Percentiles rank a stretch among this genome's conserved stretches.
These are phyloP conservation scores for Orbilia quercus DNA, from an alignment of 2,329 filamentous ascomycete genomes.

Conservation along the genomic window DNA sequence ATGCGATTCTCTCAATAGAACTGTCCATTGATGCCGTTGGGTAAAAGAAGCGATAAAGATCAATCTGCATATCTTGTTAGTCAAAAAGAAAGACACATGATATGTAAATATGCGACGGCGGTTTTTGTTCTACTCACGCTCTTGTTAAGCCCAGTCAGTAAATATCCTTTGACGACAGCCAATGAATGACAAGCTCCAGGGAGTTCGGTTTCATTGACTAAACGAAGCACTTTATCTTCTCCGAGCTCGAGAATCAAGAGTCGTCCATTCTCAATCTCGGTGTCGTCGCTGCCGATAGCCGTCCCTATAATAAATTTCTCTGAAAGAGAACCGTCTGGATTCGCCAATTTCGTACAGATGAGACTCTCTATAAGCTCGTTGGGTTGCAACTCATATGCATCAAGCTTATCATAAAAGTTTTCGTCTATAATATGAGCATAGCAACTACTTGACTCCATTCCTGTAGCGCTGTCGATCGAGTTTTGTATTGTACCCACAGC, in stretches of 20 bases:
- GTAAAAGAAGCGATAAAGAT: slow-evolving; percentile 57
- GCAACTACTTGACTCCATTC: slow-evolving; percentile 79
- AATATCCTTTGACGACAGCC: slow-evolving; percentile 77
- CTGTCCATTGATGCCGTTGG: slow-evolving; percentile 25
- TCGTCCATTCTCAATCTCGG: slow-evolving; percentile 74
- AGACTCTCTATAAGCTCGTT: slow-evolving; percentile 87
- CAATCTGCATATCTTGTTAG: slow-evolving; percentile 46
- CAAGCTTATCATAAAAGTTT: slow-evolving; percentile 82
- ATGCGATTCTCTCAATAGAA: slow-evolving; percentile 72
- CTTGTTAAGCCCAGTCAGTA: slow-evolving; percentile 90
- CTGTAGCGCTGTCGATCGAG: slow-evolving; percentile 67
- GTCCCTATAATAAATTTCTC: slow-evolving; percentile 95
- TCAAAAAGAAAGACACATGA: no score
- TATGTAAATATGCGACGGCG: no score
- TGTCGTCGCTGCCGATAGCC: slow-evolving; percentile 75
- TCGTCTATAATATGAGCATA: slow-evolving; percentile 93
- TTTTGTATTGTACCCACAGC: slow-evolving; percentile 86
- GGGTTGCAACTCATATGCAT: slow-evolving; percentile 73
- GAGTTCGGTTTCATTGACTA: slow-evolving; percentile 75
- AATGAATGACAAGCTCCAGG: slow-evolving; percentile 85
- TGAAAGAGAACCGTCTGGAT: slow-evolving; percentile 68
- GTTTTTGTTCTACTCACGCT: slow-evolving; percentile 70
- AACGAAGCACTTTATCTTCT: slow-evolving; percentile 76
- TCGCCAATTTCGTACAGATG: slow-evolving; percentile 78
- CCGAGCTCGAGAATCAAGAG: slow-evolving; percentile 87